Conservation (phyloP, 2,329 filamentous ascomycete species). For the Hypoxylon sp. region DNA sequence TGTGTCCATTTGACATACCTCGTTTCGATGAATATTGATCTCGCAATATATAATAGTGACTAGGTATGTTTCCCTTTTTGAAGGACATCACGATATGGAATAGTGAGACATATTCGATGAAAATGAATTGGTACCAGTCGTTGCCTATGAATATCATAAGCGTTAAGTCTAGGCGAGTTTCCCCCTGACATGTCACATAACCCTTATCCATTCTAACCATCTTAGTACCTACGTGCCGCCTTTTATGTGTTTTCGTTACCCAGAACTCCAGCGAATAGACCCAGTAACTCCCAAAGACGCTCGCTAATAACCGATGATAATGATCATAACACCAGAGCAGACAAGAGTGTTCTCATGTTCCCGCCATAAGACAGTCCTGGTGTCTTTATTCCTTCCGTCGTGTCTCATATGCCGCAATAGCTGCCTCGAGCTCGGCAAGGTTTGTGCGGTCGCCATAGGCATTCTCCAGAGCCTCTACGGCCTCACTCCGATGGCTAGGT, state of each 20-base stretch:
- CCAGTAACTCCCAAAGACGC: conserved; percentile 20
- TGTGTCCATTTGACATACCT: neutral
- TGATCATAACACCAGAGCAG: conserved; percentile 1
- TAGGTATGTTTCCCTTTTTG: neutral
- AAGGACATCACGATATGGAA: neutral
- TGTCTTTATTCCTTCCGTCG: conserved; percentile 40
- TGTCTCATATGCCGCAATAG: conserved; percentile 62
- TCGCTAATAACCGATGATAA: conserved; percentile 22
- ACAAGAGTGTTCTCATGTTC: neutral
- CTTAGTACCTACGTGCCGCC: neutral
- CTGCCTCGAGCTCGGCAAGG: conserved; percentile 64
- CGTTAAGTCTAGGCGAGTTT: conserved; percentile 15
- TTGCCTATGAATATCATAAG: conserved; percentile 14
- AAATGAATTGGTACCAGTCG: conserved; percentile 21
- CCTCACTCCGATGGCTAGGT: conserved; percentile 45
- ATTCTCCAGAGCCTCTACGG: conserved; percentile 61
- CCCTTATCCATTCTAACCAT: conserved; percentile 1
- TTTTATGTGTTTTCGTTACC: conserved; percentile 14
- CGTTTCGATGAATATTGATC: neutral
- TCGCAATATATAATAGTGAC: neutral
- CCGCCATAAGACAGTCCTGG: neutral
- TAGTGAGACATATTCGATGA: conserved; percentile 11
- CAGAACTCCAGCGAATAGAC: conserved; percentile 24
- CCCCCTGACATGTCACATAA: neutral
- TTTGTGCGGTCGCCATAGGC: conserved; percentile 66